These are phyloP conservation scores for Trichosporon asahii DNA, from an alignment of 1,284 basidiomycete genomes.

Conservation along the genomic window DNA sequence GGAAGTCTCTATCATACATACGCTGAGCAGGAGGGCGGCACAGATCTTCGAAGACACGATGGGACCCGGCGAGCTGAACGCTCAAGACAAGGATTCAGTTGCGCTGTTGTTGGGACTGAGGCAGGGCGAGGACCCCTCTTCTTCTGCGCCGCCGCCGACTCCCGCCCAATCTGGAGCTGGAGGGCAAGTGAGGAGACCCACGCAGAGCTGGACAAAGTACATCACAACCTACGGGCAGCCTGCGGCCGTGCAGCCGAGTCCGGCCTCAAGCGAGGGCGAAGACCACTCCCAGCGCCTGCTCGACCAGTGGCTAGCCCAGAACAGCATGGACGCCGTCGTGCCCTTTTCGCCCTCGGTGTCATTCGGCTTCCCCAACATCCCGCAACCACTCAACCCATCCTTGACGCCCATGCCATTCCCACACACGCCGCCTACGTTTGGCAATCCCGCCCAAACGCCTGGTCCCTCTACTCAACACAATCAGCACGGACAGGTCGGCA, in stretches of 20 bases:
- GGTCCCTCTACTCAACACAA: too few relatives aligned
- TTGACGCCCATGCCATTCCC: background rate
- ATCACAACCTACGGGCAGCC: conserved; percentile 9
- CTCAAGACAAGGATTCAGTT: conserved; percentile 46
- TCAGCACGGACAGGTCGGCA: background rate
- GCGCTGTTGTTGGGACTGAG: conserved; percentile 46
- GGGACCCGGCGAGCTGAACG: conserved; percentile 40
- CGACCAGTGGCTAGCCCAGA: conserved; percentile 50
- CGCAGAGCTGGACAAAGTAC: conserved; percentile 20
- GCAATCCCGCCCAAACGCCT: too few relatives aligned
- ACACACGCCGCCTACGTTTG: background rate
- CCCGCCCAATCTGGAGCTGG: too few relatives aligned
- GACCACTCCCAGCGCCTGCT: conserved; percentile 50
- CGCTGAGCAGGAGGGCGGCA: conserved; percentile 46
- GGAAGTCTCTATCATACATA: conserved; percentile 52
- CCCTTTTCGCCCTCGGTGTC: background rate
- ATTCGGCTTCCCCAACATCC: background rate
- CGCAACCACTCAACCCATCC: background rate
- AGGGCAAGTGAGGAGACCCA: background rate
- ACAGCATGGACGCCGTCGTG: conserved; percentile 17
- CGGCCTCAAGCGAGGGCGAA: conserved; percentile 31
- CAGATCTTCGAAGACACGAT: conserved; percentile 48
- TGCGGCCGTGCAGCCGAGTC: conserved; percentile 19
- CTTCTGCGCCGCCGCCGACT: background rate
- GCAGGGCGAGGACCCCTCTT: conserved; percentile 31